Evolutionary conservation across 2,329 filamentous ascomycete genomes (phyloP).

Genomic region (Seiridium unicorne): DNA sequence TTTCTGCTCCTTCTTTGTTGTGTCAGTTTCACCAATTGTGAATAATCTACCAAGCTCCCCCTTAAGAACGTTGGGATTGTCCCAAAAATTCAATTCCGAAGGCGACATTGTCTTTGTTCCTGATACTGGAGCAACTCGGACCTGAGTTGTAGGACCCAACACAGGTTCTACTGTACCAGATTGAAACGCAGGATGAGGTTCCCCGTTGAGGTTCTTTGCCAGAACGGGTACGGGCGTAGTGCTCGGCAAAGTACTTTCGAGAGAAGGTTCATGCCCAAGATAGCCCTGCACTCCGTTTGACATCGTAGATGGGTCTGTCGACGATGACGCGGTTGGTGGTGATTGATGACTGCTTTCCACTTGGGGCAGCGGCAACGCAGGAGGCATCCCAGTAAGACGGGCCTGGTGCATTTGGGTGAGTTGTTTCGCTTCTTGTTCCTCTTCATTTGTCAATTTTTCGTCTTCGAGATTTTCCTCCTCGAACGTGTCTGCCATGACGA

Average conservation of each 20-base stretch:
- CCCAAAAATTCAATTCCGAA: conserved; percentile 10
- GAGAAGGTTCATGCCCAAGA: too few relatives aligned
- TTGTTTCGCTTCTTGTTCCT: conserved; percentile 52
- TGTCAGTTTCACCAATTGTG: neutral
- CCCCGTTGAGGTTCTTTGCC: neutral
- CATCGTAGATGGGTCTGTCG: too few relatives aligned
- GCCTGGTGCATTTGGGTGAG: conserved; percentile 25
- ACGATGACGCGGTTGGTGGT: neutral
- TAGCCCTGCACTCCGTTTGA: too few relatives aligned
- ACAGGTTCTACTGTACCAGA: neutral
- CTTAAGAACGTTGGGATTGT: conserved; percentile 14
- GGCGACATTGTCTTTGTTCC: conserved; percentile 8
- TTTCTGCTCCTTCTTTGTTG: conserved; percentile 7
- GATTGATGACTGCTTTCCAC: neutral
- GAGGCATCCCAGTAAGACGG: conserved; percentile 14
- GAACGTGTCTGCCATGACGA: conserved; percentile 71
- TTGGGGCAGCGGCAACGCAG: neutral
- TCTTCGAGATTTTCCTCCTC: conserved; percentile 65
- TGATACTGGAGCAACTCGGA: neutral
- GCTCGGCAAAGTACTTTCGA: neutral
- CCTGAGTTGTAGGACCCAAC: neutral
- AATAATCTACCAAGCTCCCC: conserved; percentile 18
- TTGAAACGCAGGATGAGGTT: neutral
- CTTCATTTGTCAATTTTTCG: conserved; percentile 54
- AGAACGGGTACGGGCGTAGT: neutral